These are phyloP conservation scores for Blastocystis hominis DNA, from an alignment of 352 stramenopile genomes.

Conservation along the genomic window DNA sequence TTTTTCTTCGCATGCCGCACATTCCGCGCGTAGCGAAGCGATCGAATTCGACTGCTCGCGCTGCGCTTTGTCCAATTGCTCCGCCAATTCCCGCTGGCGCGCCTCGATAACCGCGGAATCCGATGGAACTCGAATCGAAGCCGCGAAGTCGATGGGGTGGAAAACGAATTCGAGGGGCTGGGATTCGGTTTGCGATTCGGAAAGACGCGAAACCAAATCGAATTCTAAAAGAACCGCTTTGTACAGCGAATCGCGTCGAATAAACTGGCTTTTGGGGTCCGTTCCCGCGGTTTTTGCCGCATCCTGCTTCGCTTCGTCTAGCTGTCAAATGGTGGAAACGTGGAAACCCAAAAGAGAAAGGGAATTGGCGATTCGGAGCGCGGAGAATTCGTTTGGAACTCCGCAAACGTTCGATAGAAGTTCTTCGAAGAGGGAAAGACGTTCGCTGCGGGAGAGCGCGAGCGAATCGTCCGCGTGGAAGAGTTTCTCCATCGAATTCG, in stretches of 20 bases:
- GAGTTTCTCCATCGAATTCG: neutral
- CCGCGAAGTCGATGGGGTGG: neutral
- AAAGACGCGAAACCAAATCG: neutral
- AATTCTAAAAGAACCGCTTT: neutral
- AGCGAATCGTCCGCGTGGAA: neutral
- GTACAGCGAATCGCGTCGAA: conserved; percentile 12
- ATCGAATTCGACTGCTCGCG: neutral
- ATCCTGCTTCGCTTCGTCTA: neutral
- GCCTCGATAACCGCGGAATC: neutral
- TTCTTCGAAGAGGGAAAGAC: conserved; percentile 1
- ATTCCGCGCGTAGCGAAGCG: neutral
- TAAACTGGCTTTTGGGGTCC: conserved; percentile 49
- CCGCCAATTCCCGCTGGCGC: neutral
- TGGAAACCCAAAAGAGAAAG: neutral
- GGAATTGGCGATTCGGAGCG: neutral
- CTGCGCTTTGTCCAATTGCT: neutral
- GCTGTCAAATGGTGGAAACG: neutral
- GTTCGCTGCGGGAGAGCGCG: neutral
- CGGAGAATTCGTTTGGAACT: neutral
- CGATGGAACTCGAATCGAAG: neutral
- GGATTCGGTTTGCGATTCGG: neutral
- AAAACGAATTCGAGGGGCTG: neutral
- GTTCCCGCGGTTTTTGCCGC: neutral
- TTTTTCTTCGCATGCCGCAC: neutral
- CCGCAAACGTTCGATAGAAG: neutral